phyloP scores from a whole-genome alignment of 2,329 filamentous ascomycete species.

The Xylariales sp. region DNA sequence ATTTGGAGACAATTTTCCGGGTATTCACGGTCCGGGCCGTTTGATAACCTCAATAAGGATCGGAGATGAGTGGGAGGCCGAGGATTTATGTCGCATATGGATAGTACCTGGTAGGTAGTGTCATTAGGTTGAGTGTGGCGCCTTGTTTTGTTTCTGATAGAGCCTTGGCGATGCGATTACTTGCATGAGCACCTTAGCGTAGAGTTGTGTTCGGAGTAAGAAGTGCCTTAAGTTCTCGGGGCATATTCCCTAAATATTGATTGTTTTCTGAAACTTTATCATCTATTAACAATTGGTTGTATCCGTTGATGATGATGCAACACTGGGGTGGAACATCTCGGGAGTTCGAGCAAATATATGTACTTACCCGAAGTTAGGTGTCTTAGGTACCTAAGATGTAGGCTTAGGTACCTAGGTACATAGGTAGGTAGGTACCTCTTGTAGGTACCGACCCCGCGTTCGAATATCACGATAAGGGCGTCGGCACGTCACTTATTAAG shows the following conservation, averaged over 20 bases:
- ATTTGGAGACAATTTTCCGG: slow-evolving; percentile 46
- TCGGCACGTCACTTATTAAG: slow-evolving; percentile 25
- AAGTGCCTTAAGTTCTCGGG: not conserved
- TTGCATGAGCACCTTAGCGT: not conserved
- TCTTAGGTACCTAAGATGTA: too few relatives aligned
- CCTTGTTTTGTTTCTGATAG: not conserved
- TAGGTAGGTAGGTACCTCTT: not conserved
- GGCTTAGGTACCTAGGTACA: too few relatives aligned
- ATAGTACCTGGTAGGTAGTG: not conserved
- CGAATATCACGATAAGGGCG: slow-evolving; percentile 15
- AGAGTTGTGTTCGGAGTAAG: not conserved
- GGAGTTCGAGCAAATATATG: too few relatives aligned
- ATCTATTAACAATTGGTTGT: not conserved
- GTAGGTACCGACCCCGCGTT: slow-evolving; percentile 25
- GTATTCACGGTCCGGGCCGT: slow-evolving; percentile 16
- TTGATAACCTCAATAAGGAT: not conserved
- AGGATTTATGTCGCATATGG: not conserved
- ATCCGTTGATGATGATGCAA: not conserved
- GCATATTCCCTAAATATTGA: not conserved
- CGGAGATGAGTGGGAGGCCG: not conserved
- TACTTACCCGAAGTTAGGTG: not conserved
- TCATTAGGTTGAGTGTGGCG: not conserved
- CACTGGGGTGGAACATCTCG: not conserved
- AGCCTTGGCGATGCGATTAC: not conserved
- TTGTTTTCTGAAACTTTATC: not conserved